Conservation (phyloP, 805 yeast genomes). For the Candida maesae region DNA sequence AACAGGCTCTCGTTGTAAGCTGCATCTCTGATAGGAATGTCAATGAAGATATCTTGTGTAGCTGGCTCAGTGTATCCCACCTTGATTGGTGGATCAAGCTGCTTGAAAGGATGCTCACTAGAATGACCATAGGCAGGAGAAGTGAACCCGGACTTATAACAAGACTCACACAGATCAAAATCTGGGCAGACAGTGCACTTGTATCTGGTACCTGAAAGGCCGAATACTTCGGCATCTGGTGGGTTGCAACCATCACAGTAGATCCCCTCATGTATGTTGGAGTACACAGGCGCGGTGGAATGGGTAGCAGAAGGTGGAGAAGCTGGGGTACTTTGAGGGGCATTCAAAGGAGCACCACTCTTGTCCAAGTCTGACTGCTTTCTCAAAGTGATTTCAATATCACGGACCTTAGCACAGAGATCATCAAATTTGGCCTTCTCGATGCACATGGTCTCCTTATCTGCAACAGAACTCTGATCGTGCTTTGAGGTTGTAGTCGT, state of each 20-base stretch:
- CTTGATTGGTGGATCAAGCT: not conserved
- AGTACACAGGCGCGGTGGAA: not conserved
- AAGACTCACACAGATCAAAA: constrained; percentile 12
- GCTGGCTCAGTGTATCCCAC: not conserved
- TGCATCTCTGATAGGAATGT: constrained; percentile 4
- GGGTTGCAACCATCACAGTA: constrained; percentile 17
- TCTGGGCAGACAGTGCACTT: constrained; percentile 12
- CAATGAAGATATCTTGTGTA: constrained; percentile 4
- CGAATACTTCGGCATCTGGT: not conserved
- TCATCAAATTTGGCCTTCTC: constrained; percentile 4
- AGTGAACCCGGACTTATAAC: not conserved
- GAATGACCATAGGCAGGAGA: not conserved
- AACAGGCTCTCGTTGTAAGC: not conserved
- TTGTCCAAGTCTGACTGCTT: no score
- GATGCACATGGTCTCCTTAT: not conserved
- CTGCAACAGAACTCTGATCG: no score
- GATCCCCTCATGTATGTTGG: constrained; percentile 7
- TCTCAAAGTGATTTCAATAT: constrained; percentile 5
- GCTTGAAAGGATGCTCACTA: constrained; percentile 5
- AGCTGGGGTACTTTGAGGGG: no score
- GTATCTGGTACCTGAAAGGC: constrained; percentile 10
- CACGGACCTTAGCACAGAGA: constrained; percentile 8
- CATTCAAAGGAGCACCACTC: no score
- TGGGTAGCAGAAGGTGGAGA: not conserved
- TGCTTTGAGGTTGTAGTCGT: not conserved